Percentiles rank a stretch among this genome's conserved stretches.
These are phyloP conservation scores for Cytospora piceae DNA, from an alignment of 2,329 filamentous ascomycete species.

Conservation along the genomic window DNA sequence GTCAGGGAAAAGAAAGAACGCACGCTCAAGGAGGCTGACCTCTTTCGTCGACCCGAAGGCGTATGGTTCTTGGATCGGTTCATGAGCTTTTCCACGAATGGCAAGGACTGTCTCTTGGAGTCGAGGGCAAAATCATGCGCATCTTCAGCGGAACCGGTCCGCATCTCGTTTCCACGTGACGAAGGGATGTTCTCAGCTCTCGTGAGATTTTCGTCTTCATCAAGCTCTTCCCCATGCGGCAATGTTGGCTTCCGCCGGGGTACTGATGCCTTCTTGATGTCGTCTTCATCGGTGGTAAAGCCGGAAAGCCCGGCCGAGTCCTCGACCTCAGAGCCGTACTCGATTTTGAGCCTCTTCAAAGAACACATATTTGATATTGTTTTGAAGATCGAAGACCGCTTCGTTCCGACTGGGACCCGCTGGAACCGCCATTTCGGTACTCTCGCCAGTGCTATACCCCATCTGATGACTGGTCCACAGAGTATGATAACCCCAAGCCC, in stretches of 20 bases:
- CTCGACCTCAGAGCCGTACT: constrained; percentile 40
- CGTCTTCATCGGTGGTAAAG: constrained; percentile 37
- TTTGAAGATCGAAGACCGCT: constrained; percentile 44
- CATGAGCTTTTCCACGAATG: constrained; percentile 44
- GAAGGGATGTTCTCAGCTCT: constrained; percentile 17
- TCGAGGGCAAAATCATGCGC: background rate
- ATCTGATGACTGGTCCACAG: constrained; percentile 75
- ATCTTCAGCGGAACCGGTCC: background rate
- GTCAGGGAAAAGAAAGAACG: constrained; percentile 82
- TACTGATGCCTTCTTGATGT: background rate
- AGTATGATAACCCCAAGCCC: constrained; percentile 74
- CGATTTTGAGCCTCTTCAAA: constrained; percentile 35
- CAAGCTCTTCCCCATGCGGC: background rate
- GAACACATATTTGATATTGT: constrained; percentile 40
- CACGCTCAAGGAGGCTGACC: constrained; percentile 65
- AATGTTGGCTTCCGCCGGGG: constrained; percentile 17
- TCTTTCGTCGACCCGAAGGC: constrained; percentile 67
- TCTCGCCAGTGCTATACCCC: constrained; percentile 83
- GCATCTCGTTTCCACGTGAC: constrained; percentile 3
- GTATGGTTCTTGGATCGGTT: constrained; percentile 55
- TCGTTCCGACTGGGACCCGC: constrained; percentile 49
- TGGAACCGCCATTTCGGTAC: constrained; percentile 91
- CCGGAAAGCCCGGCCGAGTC: constrained; percentile 40
- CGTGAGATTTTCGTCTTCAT: constrained; percentile 8
- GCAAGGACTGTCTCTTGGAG: constrained; percentile 56